Base-by-base conservation (phyloP, 345 rosid genomes). In the Salix arbutifolia region DNA sequence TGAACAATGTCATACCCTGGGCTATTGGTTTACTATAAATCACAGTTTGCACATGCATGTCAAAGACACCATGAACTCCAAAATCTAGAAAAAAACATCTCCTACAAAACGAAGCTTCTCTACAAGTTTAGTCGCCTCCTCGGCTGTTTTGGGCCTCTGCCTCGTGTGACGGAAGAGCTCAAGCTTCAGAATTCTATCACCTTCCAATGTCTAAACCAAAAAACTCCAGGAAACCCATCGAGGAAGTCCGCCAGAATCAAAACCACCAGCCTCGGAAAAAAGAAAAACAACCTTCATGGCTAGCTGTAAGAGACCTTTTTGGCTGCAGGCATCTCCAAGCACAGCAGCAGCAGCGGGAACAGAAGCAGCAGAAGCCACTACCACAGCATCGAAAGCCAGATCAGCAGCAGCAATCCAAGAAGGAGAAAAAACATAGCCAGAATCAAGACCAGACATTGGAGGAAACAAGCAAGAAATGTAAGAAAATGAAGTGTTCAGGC, bases 401-500 rank as follows among this genome's bases (percentile, higher is more conserved):
- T 17, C 72, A 38, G 35, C 75, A 65, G 38, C 53, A 76, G 21
- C 46, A 73, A 23, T 42, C 60, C 6, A 69, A 33, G 66, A 52
- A 69, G 64, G 52, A 50, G 74, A 44, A 60, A 67, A 52, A 69
- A 42, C 66, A 70, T 4, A 28, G 12, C 9, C 76, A 73, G 13
- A 37, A 40, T 5, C 60, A 56, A 64, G 85, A 76, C 9, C 78
- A 31, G 44, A 79, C 76, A 31, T 66, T 64, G 37, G 90, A 87
- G 62, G 87, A 87, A 25, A 52, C 77, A 2, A 80, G 77, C 80
- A 87, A 88, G 83, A 90, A 84, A 79, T 76, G 84, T 87, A 90
- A 91, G 91, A 91, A 91, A 78, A 84, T 90, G 81, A 91, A 79
- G 74, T 90, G 96, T 67, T 90, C 96, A 16, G 96, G 93, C 21